Conservation (phyloP, 768 basidiomycete species). For the Amanita jacksonii region DNA sequence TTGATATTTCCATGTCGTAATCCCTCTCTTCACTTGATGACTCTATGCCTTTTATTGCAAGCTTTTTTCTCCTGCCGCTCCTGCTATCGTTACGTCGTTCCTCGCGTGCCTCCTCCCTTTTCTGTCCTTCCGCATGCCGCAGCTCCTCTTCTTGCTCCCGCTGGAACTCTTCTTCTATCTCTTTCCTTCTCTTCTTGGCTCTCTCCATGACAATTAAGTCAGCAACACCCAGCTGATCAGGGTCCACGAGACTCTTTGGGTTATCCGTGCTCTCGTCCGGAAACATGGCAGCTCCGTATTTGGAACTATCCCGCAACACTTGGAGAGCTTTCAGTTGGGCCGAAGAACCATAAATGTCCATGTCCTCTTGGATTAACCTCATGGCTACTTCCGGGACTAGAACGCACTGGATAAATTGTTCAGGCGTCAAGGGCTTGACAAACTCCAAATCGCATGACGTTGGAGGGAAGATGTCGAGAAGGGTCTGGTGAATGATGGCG, state of each 20-base stretch:
- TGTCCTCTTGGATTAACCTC: slow-evolving; percentile 76
- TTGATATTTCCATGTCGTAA: too few species aligned
- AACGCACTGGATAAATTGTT: slow-evolving; percentile 73
- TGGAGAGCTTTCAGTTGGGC: slow-evolving; percentile 37
- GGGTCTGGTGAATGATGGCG: slow-evolving; percentile 67
- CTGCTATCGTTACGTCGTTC: slow-evolving; percentile 2
- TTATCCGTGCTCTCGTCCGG: slow-evolving; percentile 46
- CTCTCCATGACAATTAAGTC: slow-evolving; percentile 46
- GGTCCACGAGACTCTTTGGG: slow-evolving; percentile 20
- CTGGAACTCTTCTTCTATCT: slow-evolving; percentile 35
- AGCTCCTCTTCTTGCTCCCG: slow-evolving; percentile 19
- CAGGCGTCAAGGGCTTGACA: slow-evolving; percentile 55
- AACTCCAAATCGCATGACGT: slow-evolving; percentile 40
- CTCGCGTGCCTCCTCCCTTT: slow-evolving; percentile 10
- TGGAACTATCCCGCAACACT: slow-evolving; percentile 65
- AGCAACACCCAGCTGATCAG: slow-evolving; percentile 32
- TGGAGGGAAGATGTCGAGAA: slow-evolving; percentile 69
- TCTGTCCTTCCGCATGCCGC: slow-evolving; percentile 9
- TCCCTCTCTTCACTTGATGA: too few species aligned
- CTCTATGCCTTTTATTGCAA: not conserved
- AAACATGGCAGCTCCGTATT: slow-evolving; percentile 83
- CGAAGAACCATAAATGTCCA: slow-evolving; percentile 29
- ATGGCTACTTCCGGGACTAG: slow-evolving; percentile 87
- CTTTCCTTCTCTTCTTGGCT: slow-evolving; percentile 40
- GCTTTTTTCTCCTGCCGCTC: not conserved